Base-by-base conservation (phyloP, 2,329 filamentous ascomycete genomes). In the Botryosphaeria dothidea region DNA sequence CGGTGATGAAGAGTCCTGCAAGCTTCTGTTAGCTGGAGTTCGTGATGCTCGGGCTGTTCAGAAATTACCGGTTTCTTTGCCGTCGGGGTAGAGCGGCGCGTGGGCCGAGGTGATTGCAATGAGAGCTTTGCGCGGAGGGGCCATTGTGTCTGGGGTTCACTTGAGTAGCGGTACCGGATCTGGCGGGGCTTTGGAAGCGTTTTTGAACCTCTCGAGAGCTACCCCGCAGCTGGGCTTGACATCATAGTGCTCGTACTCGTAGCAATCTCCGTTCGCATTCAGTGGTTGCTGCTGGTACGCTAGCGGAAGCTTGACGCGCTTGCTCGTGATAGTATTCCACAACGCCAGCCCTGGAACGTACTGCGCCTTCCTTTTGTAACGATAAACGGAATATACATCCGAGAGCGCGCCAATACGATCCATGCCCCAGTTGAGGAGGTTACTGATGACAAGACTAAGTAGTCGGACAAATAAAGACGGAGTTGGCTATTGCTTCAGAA, bases 71-170 rank as follows among this genome's bases (percentile, higher is more conserved):
- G 78, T 80, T 66, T 78, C 75, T 57, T 79, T 77, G 66, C 78
- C 78, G 3, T 78, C 65, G 11, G 38, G 67, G 66, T 75, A 79
- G n/a, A 80, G 74, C 27, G 65, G 52, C 46, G 76, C 80, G 13
- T 71, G 71, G 21, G 80, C 80, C 3, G 80, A 81, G 25, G 81
- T 81, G 48, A 81, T 70, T 60, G 74, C 72, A 58, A 82, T 81
- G 58, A 82, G 69, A 51, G 80, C 81, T 64, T 74, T 73, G 56
- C 75, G 78, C 36, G 79, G 71, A 46, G 75, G 77, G 25, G 70
- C 25, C 54, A 58, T 62, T 52, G 27, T 19, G 17, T 3, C 34
- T 23, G 15, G 2, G 3, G 5, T 34, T 34, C 13, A 6, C 7
- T 11, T 8, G 31, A 34, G 13, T 34, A 34, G 13, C 7, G 13